A percentile compares a stretch with the other conserved stretches of the same genome.
phyloP scores from a whole-genome alignment of 257 asterid genomes.

The Solanum etuberosum region DNA sequence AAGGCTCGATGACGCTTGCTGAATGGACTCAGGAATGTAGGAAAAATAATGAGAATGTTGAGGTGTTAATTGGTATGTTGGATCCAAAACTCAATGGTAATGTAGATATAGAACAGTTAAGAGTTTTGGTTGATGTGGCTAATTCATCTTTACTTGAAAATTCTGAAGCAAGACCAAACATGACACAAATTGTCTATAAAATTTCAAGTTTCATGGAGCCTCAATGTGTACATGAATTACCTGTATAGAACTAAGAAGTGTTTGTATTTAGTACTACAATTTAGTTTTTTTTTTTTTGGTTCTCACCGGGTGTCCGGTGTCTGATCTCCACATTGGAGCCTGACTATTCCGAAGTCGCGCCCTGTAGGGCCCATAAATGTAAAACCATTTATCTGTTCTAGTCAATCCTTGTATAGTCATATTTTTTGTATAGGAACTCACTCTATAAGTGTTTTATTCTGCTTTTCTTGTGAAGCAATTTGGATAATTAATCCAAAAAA shows the following conservation, averaged over 20 bases:
- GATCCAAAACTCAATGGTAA: slow-evolving; percentile 41
- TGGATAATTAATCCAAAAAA: background rate
- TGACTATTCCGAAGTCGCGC: rapidly evolving
- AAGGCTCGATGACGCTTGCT: slow-evolving; percentile 56
- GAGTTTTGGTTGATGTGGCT: slow-evolving; percentile 34
- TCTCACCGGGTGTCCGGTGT: background rate
- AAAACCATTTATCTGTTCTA: background rate
- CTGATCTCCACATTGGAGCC: background rate
- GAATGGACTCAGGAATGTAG: slow-evolving; percentile 64
- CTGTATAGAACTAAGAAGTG: background rate
- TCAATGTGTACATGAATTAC: slow-evolving; percentile 18
- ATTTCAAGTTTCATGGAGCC: slow-evolving; percentile 35
- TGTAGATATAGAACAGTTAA: slow-evolving; percentile 36
- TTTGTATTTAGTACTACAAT: background rate
- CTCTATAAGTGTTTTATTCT: background rate
- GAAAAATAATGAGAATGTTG: slow-evolving; percentile 28
- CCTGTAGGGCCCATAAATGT: background rate
- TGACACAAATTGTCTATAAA: slow-evolving; percentile 40
- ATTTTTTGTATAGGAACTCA: background rate
- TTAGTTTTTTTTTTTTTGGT: background rate
- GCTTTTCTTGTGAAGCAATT: background rate
- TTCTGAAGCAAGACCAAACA: slow-evolving; percentile 50
- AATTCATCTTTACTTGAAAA: slow-evolving; percentile 39
- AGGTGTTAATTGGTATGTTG: slow-evolving; percentile 28
- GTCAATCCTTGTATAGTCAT: background rate